These are phyloP conservation scores for Neurospora terricola DNA, from an alignment of 495 filamentous ascomycete genomes.

Conservation along the genomic window DNA sequence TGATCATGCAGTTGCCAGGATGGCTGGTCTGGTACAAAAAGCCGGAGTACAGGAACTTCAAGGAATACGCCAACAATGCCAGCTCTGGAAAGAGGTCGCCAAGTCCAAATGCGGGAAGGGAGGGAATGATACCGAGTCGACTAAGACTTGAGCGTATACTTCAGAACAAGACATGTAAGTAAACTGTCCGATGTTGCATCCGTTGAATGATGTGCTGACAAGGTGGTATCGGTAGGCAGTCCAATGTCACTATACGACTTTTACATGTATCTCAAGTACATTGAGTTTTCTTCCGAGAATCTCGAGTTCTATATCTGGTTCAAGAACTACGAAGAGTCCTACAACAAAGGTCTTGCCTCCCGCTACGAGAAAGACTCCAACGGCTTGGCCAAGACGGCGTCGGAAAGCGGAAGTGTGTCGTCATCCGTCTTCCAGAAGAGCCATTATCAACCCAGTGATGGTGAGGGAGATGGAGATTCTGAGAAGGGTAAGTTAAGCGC, in stretches of 20 bases:
- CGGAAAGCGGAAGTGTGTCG: constrained; percentile 11
- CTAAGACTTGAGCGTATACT: constrained; percentile 30
- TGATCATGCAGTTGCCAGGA: constrained; percentile 19
- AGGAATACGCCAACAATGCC: constrained; percentile 22
- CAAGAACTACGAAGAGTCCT: constrained; percentile 31
- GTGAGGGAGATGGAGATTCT: background rate
- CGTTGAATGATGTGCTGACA: background rate
- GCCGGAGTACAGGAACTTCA: constrained; percentile 32
- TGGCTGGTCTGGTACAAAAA: constrained; percentile 37
- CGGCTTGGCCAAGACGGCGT: constrained; percentile 13
- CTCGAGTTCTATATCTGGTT: constrained; percentile 70
- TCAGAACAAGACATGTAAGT: constrained; percentile 31
- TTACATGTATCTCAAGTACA: constrained; percentile 33
- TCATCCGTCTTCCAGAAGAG: constrained; percentile 12
- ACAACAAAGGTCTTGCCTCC: constrained; percentile 11
- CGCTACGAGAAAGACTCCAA: constrained; percentile 15
- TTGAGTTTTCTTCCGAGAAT: constrained; percentile 29
- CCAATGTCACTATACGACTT: constrained; percentile 33
- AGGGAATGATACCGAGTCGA: constrained; percentile 22
- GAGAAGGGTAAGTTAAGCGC: background rate
- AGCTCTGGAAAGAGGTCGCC: constrained; percentile 15
- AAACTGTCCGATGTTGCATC: background rate
- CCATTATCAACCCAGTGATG: background rate
- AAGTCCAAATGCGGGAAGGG: constrained; percentile 21
- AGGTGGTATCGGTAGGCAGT: constrained; percentile 11